Conservation (phyloP, 495 filamentous ascomycete species). For the Cercophora samala region DNA sequence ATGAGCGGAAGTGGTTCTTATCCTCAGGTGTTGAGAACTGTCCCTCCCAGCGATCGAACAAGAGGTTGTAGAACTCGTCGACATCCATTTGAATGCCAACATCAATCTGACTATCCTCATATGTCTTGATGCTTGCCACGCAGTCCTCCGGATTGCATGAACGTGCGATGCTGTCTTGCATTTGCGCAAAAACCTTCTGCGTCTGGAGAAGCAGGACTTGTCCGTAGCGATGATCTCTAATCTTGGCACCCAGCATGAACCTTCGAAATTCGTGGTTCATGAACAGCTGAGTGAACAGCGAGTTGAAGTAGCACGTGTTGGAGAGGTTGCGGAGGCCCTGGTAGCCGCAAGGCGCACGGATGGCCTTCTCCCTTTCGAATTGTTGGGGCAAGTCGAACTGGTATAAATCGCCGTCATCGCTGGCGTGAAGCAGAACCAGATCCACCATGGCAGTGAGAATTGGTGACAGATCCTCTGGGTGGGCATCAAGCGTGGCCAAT, state of each 20-base stretch:
- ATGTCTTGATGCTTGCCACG: slow-evolving; percentile 72
- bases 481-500: slow-evolving; percentile 55
- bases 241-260: slow-evolving; percentile 66
- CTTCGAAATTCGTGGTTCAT: slow-evolving; percentile 89
- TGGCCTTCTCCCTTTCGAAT: slow-evolving; percentile 63
- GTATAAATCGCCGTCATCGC: slow-evolving; percentile 43
- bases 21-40: slow-evolving; percentile 65
- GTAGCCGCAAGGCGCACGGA: slow-evolving; percentile 73
- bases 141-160: slow-evolving; percentile 69
- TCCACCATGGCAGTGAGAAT: slow-evolving; percentile 53
- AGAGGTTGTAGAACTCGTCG: slow-evolving; percentile 92
- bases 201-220: slow-evolving; percentile 74
- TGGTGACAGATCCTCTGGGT: slow-evolving; percentile 44
- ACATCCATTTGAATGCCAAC: slow-evolving; percentile 93
- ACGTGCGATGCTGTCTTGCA: slow-evolving; percentile 78
- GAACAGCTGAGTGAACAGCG: slow-evolving; percentile 90
- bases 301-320: slow-evolving; percentile 98
- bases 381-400: slow-evolving; percentile 54
- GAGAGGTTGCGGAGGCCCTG: slow-evolving; percentile 84
- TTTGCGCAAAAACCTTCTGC: slow-evolving; percentile 73
- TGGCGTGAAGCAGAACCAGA: slow-evolving; percentile 39
- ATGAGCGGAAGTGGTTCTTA: slow-evolving; percentile 74
- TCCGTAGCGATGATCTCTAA: slow-evolving; percentile 51
- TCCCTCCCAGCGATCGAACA: slow-evolving; percentile 88
- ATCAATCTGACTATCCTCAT: slow-evolving; percentile 82